Evolutionary conservation across 352 stramenopile species (phyloP), one percentile per base, ranked within the genome.

Genomic region (Phytophthora nicotianae): DNA sequence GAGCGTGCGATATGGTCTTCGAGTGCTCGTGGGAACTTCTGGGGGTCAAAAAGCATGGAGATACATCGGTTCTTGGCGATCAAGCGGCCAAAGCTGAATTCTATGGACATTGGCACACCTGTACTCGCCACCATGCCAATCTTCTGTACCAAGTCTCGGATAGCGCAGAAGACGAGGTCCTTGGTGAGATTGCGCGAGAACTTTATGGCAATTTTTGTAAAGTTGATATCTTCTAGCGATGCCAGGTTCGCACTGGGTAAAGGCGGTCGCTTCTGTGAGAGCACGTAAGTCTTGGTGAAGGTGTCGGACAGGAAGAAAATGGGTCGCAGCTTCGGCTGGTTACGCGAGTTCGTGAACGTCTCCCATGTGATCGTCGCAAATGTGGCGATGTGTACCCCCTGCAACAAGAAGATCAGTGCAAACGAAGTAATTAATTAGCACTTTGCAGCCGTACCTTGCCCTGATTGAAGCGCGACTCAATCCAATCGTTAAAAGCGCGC

Each of bases 181-280:
- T 93, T 93, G 14, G 79, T 93, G 51, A 93, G 71, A 24, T 73
- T 85, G 41, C 70, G 73, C 16, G 81, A 91, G 57, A 85, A 93
- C 50, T 90, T 92, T 74, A 90, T 92, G 60, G 83, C 83, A 51
- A 92, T 86, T 57, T 92, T 92, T 24, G 79, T 90, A 54, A 90
- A 90, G 52, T 90, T 90, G 65, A 90, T 85, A 55, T 92, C 81
- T 48, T 92, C 83, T 17, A 88, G 74, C n/a, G 83, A 72, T 20
- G 75, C 74, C 9, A 90, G 55, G 10, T 75, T 61, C 0, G 62
- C 35, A 20, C 19, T 51, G 14, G 42, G 33, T 8, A 59, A 8
- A 9, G 47, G 55, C 26, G 24, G 42, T 5, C 77, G 74, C 58
- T 78, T 81, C 41, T 88, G 77, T 26, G 78, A 68, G 8, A 92